A percentile compares a stretch with the other conserved stretches of the same genome.
phyloP scores from a whole-genome alignment of 1,139 yeast genomes.

The Zhuliangozyma parablackwelliae region DNA sequence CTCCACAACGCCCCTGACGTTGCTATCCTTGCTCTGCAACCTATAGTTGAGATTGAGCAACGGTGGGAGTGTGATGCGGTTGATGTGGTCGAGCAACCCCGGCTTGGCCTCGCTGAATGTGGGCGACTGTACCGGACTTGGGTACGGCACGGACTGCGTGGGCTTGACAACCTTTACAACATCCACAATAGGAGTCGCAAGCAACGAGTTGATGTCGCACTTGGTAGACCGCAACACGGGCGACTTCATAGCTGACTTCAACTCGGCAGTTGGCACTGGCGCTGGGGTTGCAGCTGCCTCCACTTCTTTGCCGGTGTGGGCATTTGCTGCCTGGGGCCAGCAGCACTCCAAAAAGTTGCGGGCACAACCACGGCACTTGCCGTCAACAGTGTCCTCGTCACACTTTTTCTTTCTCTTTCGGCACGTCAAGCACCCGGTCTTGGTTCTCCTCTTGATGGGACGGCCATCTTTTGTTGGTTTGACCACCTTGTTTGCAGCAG shows the following conservation, averaged over 20 bases:
- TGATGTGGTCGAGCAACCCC: constrained; percentile 10
- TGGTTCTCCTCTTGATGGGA: constrained; percentile 29
- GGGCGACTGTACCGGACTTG: constrained; percentile 21
- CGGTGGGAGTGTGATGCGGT: constrained; percentile 15
- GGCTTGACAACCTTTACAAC: constrained; percentile 1
- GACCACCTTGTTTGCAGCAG: constrained; percentile 13
- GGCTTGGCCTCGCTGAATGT: constrained; percentile 9
- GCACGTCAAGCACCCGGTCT: constrained; percentile 43
- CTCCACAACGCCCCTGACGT: constrained; percentile 9
- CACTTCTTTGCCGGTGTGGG: background rate
- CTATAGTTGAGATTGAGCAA: constrained; percentile 10
- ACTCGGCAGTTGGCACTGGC: background rate
- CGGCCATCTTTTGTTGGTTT: constrained; percentile 14
- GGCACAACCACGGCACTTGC: constrained; percentile 46
- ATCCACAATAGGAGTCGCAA: constrained; percentile 7
- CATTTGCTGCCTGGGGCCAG: constrained; percentile 29
- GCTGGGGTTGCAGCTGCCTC: too few relatives aligned
- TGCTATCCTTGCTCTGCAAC: constrained; percentile 13
- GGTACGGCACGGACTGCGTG: constrained; percentile 10
- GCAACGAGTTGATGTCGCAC: constrained; percentile 11
- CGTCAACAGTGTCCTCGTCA: constrained; percentile 39
- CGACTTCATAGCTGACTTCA: constrained; percentile 1
- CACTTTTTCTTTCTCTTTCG: constrained; percentile 47
- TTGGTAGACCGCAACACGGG: constrained; percentile 10
- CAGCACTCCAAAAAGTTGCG: constrained; percentile 45